Conservation (phyloP, 2,329 filamentous ascomycete genomes). For the Xylaria multiplex region DNA sequence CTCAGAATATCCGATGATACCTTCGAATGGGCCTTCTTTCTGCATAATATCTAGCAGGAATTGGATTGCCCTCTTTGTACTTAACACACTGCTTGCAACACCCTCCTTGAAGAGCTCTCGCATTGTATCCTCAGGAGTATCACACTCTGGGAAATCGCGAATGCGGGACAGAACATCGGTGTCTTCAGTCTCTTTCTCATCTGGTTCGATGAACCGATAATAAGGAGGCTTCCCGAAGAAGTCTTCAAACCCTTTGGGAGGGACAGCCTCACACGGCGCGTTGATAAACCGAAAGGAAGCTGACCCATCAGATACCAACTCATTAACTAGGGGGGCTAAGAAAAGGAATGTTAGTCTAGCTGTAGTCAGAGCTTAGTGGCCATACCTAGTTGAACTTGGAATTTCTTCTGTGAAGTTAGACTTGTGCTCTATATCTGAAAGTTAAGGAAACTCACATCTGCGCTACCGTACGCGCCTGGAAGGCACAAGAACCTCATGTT, state of each 20-base stretch:
- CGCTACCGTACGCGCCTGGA: slow-evolving; percentile 67
- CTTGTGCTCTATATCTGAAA: slow-evolving; percentile 11
- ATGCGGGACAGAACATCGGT: slow-evolving; percentile 62
- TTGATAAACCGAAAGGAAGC: slow-evolving; percentile 63
- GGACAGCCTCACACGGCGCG: slow-evolving; percentile 60
- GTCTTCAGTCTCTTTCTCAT: slow-evolving; percentile 54
- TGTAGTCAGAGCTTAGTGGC: slow-evolving; percentile 14
- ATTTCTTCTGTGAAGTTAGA: slow-evolving; percentile 56
- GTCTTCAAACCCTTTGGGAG: slow-evolving; percentile 64
- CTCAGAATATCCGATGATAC: slow-evolving; percentile 49
- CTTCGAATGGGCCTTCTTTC: slow-evolving; percentile 49
- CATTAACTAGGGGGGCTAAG: slow-evolving; percentile 60
- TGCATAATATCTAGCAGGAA: slow-evolving; percentile 52
- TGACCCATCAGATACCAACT: slow-evolving; percentile 57
- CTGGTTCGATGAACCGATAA: slow-evolving; percentile 64
- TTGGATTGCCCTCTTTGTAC: slow-evolving; percentile 55
- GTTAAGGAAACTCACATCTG: slow-evolving; percentile 49
- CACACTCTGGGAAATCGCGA: slow-evolving; percentile 63
- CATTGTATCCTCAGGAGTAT: slow-evolving; percentile 66
- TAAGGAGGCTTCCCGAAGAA: slow-evolving; percentile 67
- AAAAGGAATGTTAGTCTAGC: slow-evolving; percentile 31
- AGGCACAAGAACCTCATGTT: slow-evolving; percentile 67
- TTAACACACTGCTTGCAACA: slow-evolving; percentile 51
- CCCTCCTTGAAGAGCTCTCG: slow-evolving; percentile 58
- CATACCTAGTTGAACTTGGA: slow-evolving; percentile 63